A percentile compares a stretch with the other conserved stretches of the same genome.
These are phyloP conservation scores for Didymella pomorum DNA, from an alignment of 2,329 filamentous ascomycete genomes.

Conservation along the genomic window DNA sequence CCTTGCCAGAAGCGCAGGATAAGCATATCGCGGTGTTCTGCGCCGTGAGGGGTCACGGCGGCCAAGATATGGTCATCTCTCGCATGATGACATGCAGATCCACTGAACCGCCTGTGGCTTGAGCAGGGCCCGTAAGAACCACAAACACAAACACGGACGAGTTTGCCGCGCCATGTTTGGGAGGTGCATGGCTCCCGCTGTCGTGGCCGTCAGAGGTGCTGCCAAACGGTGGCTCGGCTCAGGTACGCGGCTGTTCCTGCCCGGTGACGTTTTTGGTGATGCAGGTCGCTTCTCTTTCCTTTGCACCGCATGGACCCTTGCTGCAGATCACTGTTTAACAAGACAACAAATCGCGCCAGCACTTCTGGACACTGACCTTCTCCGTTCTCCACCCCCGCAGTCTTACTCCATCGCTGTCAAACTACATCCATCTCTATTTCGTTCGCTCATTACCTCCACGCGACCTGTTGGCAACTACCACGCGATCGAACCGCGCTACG, in stretches of 20 bases:
- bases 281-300: constrained; percentile 16
- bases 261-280: constrained; percentile 10
- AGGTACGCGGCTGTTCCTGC: constrained; percentile 18
- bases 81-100: constrained; percentile 29
- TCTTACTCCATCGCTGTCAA: constrained; percentile 8
- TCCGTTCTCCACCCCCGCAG: constrained; percentile 14
- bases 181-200: constrained; percentile 18
- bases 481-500: constrained; percentile 5
- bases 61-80: constrained; percentile 20
- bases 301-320: constrained; percentile 17
- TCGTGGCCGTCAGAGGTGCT: constrained; percentile 15
- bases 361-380: constrained; percentile 3
- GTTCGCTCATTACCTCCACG: constrained; percentile 7
- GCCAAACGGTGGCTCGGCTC: constrained; percentile 17
- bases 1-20: constrained; percentile 11
- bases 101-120: constrained; percentile 20
- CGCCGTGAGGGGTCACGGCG: constrained; percentile 17
- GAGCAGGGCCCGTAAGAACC: constrained; percentile 10
- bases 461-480: constrained; percentile 3
- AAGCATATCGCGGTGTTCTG: constrained; percentile 5
- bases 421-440: constrained; percentile 6
- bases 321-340: constrained; percentile 18
- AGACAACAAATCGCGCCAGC: constrained; percentile 9
- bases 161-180: constrained; percentile 4
- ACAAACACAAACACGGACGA: constrained; percentile 10